Base-by-base conservation (phyloP, 2,329 filamentous ascomycete genomes). In the Cercospora sp. region DNA sequence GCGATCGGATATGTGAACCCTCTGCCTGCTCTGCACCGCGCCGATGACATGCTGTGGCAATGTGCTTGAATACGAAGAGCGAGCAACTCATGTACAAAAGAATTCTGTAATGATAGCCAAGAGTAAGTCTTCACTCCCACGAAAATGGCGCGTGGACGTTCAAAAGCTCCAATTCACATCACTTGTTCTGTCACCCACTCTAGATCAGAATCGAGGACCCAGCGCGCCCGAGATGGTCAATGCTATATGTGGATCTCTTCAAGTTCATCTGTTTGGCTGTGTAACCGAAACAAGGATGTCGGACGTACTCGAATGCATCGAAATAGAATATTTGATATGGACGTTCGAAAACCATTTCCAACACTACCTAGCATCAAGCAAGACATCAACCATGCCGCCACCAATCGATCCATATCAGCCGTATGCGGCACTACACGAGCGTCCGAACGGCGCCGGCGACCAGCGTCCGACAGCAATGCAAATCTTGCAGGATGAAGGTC, bases 401-500 rank as follows among this genome's bases (percentile, higher is more conserved):
- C 53, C 53, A 2, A 1, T 2, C 53, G 21, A 5, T 8, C 53
- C 53, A 9, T 32, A 57, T 5, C 53, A 30, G 53, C 53, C 53
- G 4, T 62, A 62, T 32, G 32, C 37, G 28, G 34, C 62, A 30
- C 21, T 68, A 0, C 59, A 66, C 51, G 49, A 67, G 37, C 9
- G 24, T 13, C 60, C 51, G 6, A 62, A 63, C 40, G 66, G 64
- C 49, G 30, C 65, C 8, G 65, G 65, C 3, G 67, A 70, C 45
- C 32, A 53, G 45, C 45, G 61, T 10, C 62, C 66, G 5, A 70
- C 62, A 3, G 66, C 62, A 9, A 37, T 49, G 57, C 66, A 61
- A n/a, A 63, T 70, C 21, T 45, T 66, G 40, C 43, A 65, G 30
- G 58, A 66, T 53, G 58, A 69, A 57, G 62, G 40, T 40, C 53